Percentiles rank a stretch among this genome's conserved stretches.
Evolutionary conservation across 1,284 basidiomycete species (phyloP).

Genomic region (Naganishia cerealis): DNA sequence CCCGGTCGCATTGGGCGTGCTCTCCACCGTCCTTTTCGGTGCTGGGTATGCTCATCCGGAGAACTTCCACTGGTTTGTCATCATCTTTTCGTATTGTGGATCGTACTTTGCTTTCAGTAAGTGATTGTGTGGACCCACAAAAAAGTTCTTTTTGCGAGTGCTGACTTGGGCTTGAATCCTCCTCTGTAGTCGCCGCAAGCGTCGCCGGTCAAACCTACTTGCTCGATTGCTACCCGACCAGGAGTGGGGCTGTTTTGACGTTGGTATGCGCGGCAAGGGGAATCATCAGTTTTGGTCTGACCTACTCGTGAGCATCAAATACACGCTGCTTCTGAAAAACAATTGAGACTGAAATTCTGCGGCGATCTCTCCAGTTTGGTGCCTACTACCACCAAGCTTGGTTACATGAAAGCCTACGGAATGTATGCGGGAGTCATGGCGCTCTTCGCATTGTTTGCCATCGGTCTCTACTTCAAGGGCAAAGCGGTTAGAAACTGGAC

Average conservation of each 20-base stretch:
- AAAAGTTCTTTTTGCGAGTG: background rate
- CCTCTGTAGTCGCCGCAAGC: constrained; percentile 14
- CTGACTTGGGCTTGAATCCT: background rate
- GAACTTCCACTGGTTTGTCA: constrained; percentile 19
- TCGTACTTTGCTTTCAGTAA: constrained; percentile 24
- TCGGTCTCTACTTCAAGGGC: constrained; percentile 24
- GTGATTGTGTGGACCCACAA: background rate
- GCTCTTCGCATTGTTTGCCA: constrained; percentile 12
- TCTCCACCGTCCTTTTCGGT: constrained; percentile 20
- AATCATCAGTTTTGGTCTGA: constrained; percentile 25
- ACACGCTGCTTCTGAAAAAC: background rate
- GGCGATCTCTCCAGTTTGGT: constrained; percentile 4
- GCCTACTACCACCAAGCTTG: constrained; percentile 18
- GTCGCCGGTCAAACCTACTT: constrained; percentile 20
- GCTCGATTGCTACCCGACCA: constrained; percentile 19
- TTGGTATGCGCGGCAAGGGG: constrained; percentile 16
- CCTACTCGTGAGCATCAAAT: constrained; percentile 11
- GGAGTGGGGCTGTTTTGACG: constrained; percentile 16
- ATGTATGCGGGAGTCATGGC: constrained; percentile 28
- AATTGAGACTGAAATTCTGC: background rate
- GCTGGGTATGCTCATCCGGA: constrained; percentile 18
- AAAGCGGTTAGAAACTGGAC: constrained; percentile 24
- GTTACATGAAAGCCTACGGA: constrained; percentile 26
- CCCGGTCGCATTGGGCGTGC: constrained; percentile 12
- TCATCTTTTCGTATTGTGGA: constrained; percentile 22